Conservation (phyloP, 2,329 filamentous ascomycete species). For the Chrysoporthe cubensis region DNA sequence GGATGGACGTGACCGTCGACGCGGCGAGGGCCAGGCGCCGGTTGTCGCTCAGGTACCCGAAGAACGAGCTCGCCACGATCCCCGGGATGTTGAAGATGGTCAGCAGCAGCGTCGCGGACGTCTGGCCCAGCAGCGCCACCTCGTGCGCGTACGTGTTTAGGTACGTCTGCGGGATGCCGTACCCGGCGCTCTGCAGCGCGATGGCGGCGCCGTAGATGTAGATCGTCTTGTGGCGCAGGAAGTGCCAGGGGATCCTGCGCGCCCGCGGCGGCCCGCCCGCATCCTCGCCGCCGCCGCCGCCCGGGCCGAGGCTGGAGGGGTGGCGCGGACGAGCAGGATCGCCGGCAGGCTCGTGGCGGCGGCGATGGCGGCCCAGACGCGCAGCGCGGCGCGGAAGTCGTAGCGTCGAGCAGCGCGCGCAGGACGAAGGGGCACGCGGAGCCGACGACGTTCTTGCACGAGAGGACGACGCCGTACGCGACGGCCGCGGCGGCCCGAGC, state of each 20-base stretch:
- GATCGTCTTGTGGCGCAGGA: conserved; percentile 58
- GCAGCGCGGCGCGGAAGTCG: conserved; percentile 44
- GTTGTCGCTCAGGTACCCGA: conserved; percentile 53
- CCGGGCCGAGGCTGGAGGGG: conserved; percentile 32
- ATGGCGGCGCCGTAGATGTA: conserved; percentile 63
- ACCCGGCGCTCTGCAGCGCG: conserved; percentile 60
- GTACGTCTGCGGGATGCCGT: conserved; percentile 64
- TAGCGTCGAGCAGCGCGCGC: conserved; percentile 46
- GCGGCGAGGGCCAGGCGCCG: conserved; percentile 40
- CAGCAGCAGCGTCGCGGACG: conserved; percentile 52
- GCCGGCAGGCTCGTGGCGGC: conserved; percentile 42
- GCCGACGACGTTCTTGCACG: conserved; percentile 52
- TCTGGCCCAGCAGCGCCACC: conserved; percentile 44
- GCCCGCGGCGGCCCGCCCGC: conserved; percentile 4
- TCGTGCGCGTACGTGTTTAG: conserved; percentile 57
- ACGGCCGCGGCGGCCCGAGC: conserved; percentile 49
- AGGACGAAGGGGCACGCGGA: conserved; percentile 52
- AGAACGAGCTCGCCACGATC: conserved; percentile 51
- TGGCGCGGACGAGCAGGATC: conserved; percentile 43
- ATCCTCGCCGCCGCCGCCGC: neutral
- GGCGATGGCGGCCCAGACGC: conserved; percentile 45
- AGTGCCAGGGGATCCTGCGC: conserved; percentile 40
- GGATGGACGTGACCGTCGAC: conserved; percentile 52
- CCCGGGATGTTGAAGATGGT: conserved; percentile 56
- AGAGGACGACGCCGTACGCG: conserved; percentile 51